Evolutionary conservation across 2,329 filamentous ascomycete species (phyloP), one percentile per base, ranked within the genome.

Genomic region (Alternaria angustiovoidea): DNA sequence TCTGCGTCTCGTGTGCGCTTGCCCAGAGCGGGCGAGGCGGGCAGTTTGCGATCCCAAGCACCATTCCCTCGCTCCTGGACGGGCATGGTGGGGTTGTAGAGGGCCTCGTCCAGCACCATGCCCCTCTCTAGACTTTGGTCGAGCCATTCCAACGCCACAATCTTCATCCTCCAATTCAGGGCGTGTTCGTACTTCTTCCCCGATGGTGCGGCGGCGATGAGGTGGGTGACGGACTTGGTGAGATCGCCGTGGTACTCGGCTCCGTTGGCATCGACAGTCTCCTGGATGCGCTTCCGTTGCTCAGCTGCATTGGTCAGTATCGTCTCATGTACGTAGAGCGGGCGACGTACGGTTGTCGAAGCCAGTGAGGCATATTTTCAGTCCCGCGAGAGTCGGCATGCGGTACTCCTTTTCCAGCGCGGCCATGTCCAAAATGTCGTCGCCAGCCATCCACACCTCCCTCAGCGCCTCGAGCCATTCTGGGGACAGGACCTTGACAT

Each of bases 181-280:
- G 94, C 95, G 57, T 93, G 93, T 56, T 88, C 87, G 76, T 96
- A 99, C 78, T 99, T 99, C 62, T 93, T 91, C 22, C 95, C 94
- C 65, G 91, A 87, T 8, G 94, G 89, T 51, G 86, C 87, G 63
- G 87, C 86, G 32, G 92, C 92, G 65, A 99, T 90, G 16, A 99
- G 85, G 78, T 99, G 95, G 2, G 93, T 96, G 65, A 96, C 92
- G 54, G 84, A 85, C 72, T 89, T 92, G 9, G 93, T 96, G 54
- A 99, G 84, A 75, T 99, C 94, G 56, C 91, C 92, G 28, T 91
- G 89, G 76, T 97, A 97, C 54, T 86, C 82, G n/a, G 89, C 95
- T 32, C 94, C 94, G 72, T 96, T 88, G 16, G 83, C 78, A 42
- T 82, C 81, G 64, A 94, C 87, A 22, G 85, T 86, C 20, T 89